A percentile compares a stretch with the other conserved stretches of the same genome.
These are phyloP conservation scores for Rosa chinensis DNA, from an alignment of 306 rosid genomes.

Conservation along the genomic window DNA sequence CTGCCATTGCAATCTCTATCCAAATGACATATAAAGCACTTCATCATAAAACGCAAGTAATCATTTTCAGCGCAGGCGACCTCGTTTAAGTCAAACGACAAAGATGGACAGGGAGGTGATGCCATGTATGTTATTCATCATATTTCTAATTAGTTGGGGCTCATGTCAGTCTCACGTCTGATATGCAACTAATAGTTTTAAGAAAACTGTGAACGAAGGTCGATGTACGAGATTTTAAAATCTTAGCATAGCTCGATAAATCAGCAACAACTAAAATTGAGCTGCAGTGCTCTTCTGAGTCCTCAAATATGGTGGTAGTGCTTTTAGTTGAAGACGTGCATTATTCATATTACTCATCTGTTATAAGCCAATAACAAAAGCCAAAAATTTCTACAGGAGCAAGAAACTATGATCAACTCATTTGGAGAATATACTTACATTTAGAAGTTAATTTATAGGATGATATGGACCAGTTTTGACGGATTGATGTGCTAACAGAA, in stretches of 20 bases:
- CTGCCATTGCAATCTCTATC: too few species aligned
- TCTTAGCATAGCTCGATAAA: too few species aligned
- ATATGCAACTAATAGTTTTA: background rate
- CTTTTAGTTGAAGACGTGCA: background rate
- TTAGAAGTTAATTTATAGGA: background rate
- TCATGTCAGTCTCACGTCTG: background rate
- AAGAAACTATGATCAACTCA: constrained; percentile 9
- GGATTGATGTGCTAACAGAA: background rate
- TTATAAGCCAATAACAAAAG: constrained; percentile 2
- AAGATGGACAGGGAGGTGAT: too few species aligned
- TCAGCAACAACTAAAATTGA: too few species aligned
- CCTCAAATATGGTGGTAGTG: background rate
- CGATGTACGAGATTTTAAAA: too few species aligned
- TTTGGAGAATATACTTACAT: constrained; percentile 1
- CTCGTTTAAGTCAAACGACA: too few species aligned
- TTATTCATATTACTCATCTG: constrained; percentile 4
- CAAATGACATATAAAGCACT: too few species aligned
- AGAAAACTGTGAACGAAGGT: background rate
- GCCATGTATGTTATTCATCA: too few species aligned
- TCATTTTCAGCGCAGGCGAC: too few species aligned
- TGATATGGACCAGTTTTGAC: background rate
- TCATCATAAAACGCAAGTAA: too few species aligned
- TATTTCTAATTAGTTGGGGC: too few species aligned
- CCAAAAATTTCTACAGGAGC: background rate
- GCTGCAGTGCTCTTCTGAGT: background rate